These are phyloP conservation scores for Schizosaccharomyces japonicus DNA, from an alignment of 805 yeast species.

Conservation along the genomic window DNA sequence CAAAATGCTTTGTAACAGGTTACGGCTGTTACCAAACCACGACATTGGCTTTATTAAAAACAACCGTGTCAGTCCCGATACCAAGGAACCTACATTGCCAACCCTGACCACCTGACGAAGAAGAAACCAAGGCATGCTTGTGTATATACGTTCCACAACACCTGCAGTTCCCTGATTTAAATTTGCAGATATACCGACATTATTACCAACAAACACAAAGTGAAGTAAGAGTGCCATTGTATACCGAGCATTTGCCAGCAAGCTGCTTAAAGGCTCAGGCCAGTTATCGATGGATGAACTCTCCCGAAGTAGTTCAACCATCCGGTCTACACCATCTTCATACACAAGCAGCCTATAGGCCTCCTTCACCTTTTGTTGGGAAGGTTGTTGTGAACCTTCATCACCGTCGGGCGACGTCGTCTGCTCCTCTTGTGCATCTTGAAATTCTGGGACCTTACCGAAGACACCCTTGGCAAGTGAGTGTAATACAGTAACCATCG, in stretches of 20 bases:
- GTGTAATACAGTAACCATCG: neutral
- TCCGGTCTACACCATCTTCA: neutral
- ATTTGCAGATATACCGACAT: neutral
- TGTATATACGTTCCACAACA: neutral
- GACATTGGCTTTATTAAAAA: neutral
- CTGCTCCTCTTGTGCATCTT: neutral
- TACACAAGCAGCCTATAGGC: neutral
- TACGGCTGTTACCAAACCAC: constrained; percentile 3
- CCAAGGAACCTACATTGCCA: constrained; percentile 1
- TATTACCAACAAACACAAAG: neutral
- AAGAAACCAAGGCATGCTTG: constrained; percentile 2
- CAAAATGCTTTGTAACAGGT: constrained; percentile 3
- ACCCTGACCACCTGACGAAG: constrained; percentile 1
- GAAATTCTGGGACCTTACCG: neutral
- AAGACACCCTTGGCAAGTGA: neutral
- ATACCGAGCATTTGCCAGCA: neutral
- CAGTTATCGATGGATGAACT: neutral
- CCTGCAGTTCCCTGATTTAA: neutral
- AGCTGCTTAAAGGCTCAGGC: neutral
- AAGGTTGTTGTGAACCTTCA: neutral
- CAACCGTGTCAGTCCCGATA: neutral
- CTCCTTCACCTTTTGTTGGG: neutral
- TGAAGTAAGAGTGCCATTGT: constrained; percentile 1
- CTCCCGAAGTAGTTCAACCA: neutral
- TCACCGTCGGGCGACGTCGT: neutral